Conservation (phyloP, 2,329 filamentous ascomycete species). For the Pseudogymnoascus sp. region DNA sequence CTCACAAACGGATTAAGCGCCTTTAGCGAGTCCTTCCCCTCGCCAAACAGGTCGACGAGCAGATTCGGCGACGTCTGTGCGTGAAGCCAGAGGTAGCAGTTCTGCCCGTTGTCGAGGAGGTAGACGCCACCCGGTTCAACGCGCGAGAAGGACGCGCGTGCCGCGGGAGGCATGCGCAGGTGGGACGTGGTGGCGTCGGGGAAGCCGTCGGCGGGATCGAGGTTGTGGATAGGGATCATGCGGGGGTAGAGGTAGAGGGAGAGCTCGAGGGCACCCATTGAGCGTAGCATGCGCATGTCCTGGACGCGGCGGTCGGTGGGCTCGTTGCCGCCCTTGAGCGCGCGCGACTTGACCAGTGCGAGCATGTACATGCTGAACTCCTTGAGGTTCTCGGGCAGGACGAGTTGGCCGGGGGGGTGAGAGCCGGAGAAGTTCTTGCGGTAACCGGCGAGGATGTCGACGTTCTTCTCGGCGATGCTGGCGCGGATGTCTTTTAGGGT, state of each 20-base stretch:
- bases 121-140: conserved; percentile 93
- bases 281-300: conserved; percentile 82
- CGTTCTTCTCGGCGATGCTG: conserved; percentile 79
- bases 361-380: conserved; percentile 97
- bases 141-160: conserved; percentile 77
- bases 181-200: conserved; percentile 80
- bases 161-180: conserved; percentile 69
- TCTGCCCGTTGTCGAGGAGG: conserved; percentile 89
- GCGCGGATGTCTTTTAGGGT: conserved; percentile 82
- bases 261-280: conserved; percentile 78
- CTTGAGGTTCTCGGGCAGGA: conserved; percentile 91
- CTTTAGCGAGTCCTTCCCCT: conserved; percentile 62
- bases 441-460: conserved; percentile 86
- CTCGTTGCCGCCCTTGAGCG: conserved; percentile 88
- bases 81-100: conserved; percentile 87
- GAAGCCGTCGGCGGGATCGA: conserved; percentile 82
- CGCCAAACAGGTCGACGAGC: conserved; percentile 81
- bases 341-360: conserved; percentile 78
- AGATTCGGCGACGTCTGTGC: conserved; percentile 87
- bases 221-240: conserved; percentile 85
- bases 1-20: conserved; percentile 74
- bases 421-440: conserved; percentile 81
- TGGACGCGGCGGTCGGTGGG: conserved; percentile 84
- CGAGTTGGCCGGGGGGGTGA: conserved; percentile 84
- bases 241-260: conserved; percentile 91